These are phyloP conservation scores for Trichopus zeylanicus DNA, from an alignment of 116 monocot species.

Conservation along the genomic window DNA sequence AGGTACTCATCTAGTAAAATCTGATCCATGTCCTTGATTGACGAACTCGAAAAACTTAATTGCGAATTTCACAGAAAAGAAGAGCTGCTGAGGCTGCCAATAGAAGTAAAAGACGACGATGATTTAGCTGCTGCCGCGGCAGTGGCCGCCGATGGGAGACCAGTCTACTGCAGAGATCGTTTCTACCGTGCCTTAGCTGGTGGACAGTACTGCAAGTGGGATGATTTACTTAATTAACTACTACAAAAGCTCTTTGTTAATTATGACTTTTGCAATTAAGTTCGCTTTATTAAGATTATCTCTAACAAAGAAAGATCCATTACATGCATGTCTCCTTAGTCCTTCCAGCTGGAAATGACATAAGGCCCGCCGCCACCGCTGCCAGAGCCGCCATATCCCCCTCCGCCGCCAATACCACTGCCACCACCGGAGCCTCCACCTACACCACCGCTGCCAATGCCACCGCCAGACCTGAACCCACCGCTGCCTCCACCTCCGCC, in stretches of 20 bases:
- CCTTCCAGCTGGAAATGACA: too few relatives aligned
- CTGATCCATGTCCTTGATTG: not conserved
- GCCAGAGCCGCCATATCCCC: too few relatives aligned
- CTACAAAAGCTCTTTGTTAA: not conserved
- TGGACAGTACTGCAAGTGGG: conserved; percentile 95
- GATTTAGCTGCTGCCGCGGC: conserved; percentile 90
- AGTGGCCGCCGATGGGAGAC: conserved; percentile 89
- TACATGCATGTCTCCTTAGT: too few relatives aligned
- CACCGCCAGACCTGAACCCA: too few relatives aligned
- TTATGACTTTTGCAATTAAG: too few relatives aligned
- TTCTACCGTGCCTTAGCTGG: conserved; percentile 85
- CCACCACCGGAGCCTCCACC: too few relatives aligned
- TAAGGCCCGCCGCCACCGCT: too few relatives aligned
- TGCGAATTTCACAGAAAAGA: conserved; percentile 39
- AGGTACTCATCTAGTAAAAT: conserved; percentile 14
- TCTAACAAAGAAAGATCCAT: too few relatives aligned
- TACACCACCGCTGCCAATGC: too few relatives aligned
- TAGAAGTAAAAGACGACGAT: conserved; percentile 65
- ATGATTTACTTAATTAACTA: conserved; percentile 65
- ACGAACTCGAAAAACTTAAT: not conserved
- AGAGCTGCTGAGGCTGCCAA: conserved; percentile 66
- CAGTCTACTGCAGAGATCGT: conserved; percentile 87
- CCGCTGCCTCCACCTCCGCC: too few relatives aligned
- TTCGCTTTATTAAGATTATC: too few relatives aligned
- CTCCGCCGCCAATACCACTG: too few relatives aligned